Conservation (phyloP, 805 yeast species). For the Saccharomycopsis javanensis region DNA sequence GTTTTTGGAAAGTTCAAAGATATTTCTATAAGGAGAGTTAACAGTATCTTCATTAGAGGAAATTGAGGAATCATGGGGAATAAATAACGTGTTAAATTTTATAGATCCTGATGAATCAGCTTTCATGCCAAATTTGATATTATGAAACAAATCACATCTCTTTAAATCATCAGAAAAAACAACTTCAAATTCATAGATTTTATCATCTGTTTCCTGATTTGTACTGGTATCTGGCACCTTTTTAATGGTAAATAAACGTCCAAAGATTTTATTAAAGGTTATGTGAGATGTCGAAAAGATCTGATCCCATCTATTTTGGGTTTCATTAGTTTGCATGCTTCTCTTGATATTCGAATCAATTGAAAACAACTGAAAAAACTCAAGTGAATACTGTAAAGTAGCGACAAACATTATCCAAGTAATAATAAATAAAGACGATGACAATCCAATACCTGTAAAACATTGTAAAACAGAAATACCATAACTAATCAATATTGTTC, state of each 20-base stretch:
- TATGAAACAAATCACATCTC: neutral
- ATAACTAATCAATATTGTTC: neutral
- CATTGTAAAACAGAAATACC: neutral
- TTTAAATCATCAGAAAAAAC: neutral
- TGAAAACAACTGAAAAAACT: neutral
- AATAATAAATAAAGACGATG: neutral
- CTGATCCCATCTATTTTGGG: neutral
- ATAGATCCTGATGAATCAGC: neutral
- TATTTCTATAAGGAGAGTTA: neutral
- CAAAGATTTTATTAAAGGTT: neutral
- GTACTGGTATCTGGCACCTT: too few species aligned
- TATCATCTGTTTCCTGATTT: neutral
- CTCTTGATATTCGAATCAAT: neutral
- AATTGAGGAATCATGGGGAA: neutral
- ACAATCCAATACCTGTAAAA: neutral
- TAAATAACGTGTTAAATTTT: neutral
- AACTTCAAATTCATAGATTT: neutral
- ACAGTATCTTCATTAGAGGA: neutral
- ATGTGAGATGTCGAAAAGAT: neutral
- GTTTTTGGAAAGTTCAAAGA: neutral
- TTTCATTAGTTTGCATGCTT: neutral
- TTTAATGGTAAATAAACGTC: neutral
- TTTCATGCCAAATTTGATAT: neutral
- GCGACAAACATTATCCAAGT: constrained; percentile 1
- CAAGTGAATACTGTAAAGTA: neutral